Evolutionary conservation across 768 basidiomycete genomes (phyloP).

Genomic region (Dictyophora rubrovolvata): DNA sequence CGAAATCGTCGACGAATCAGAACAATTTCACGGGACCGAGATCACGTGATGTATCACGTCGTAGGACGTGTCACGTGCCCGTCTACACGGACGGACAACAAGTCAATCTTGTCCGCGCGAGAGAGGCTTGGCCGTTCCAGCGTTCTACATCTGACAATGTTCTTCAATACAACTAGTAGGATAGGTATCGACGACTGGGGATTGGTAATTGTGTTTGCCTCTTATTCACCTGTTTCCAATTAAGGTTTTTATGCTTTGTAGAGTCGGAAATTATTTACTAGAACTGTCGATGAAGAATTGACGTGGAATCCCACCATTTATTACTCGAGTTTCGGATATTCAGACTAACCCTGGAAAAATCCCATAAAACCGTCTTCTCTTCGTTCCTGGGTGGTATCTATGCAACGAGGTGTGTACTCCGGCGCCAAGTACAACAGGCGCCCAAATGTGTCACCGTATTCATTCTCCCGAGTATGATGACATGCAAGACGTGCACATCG

Average conservation of each 20-base stretch:
- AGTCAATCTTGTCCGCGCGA: constrained; percentile 45
- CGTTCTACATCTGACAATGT: constrained; percentile 74
- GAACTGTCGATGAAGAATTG: constrained; percentile 74
- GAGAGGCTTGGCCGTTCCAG: constrained; percentile 72
- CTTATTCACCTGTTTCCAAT: not conserved
- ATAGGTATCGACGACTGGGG: constrained; percentile 50
- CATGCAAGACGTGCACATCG: no score
- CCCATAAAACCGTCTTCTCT: no score
- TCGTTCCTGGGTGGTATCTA: no score
- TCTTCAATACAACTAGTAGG: constrained; percentile 71
- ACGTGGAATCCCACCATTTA: constrained; percentile 29
- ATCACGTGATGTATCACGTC: no score
- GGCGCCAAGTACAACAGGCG: no score
- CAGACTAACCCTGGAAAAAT: constrained; percentile 70
- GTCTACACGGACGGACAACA: no score
- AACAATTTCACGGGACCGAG: no score
- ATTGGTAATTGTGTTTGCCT: constrained; percentile 28
- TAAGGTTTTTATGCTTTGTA: constrained; percentile 89
- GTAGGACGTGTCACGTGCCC: no score
- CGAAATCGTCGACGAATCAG: no score
- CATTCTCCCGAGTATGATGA: no score
- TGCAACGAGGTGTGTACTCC: no score
- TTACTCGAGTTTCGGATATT: constrained; percentile 79
- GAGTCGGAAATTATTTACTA: constrained; percentile 75
- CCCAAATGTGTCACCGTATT: no score